Base-by-base conservation (phyloP, 2,329 filamentous ascomycete genomes). In the Phoma sp. region DNA sequence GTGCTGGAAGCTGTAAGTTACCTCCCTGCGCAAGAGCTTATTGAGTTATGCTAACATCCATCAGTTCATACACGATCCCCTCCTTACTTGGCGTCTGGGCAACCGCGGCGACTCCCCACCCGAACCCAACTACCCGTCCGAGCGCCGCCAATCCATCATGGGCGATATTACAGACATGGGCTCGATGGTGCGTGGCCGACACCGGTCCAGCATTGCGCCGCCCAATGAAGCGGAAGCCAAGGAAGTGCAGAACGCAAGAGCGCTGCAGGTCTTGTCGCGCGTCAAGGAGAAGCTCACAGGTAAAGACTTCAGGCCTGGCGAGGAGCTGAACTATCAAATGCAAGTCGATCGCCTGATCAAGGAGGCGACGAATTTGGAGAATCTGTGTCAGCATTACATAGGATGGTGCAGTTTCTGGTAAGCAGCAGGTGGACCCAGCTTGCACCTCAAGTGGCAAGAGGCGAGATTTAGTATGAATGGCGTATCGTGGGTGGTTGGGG, bases 331-430 rank as follows among this genome's bases (percentile, higher is more conserved):
- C 53, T 87, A 96, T 18, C 87, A 91, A 50, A 86, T 87, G 57
- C 95, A 99, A 78, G 96, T 99, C 5, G 93, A 96, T 76, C 93
- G 96, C 75, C 80, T 99, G 67, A 90, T 99, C 66, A 88, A 90
- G 57, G 93, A 99, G 80, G 95, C 95, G 18, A 99, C 95, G 6
- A 97, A 95, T 71, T 81, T 98, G 66, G 95, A 98, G 83, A 98
- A 98, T 74, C 80, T 99, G 57, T 99, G 95, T 74, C 95, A 98
- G 81, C 95, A 98, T 80, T 99, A 97, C 75, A 96, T 98, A 67
- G 95, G 95, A 60, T 98, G 93, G 93, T 98, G 93, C 78, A 96
- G 91, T 77, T 98, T 97, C 83, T 98, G 93, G 93, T 98, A 66
- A 49, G 28, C 30, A 20, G 32, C 28, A 10, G 14, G 23, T 9